Percentiles rank a stretch among this genome's conserved stretches.
Conservation (phyloP, 164 flowering plant genomes). For the Vitis rotundifolia region DNA sequence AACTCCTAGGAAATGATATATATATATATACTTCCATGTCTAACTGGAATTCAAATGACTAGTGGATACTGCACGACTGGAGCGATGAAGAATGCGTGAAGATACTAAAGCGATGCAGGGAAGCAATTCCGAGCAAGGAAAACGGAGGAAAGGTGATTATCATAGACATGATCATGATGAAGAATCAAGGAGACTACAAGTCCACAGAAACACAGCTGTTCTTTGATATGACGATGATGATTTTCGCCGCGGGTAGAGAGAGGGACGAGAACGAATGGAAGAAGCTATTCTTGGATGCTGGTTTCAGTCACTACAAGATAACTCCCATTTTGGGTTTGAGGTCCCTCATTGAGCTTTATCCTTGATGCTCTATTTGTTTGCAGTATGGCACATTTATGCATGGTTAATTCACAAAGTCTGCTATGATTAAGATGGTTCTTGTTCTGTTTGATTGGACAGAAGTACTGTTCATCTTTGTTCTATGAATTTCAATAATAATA, state of each 20-base stretch:
- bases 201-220: not conserved
- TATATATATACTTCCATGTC: too few relatives aligned
- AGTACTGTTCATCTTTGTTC: too few relatives aligned
- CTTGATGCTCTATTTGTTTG: too few relatives aligned
- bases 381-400: too few relatives aligned
- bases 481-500: too few relatives aligned
- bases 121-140: slow-evolving; percentile 15
- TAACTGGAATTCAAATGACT: too few relatives aligned
- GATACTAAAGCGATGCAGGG: slow-evolving; percentile 18
- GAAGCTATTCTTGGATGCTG: slow-evolving; percentile 19
- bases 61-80: slow-evolving; percentile 31
- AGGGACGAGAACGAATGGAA: slow-evolving; percentile 15
- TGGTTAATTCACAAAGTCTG: too few relatives aligned
- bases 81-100: slow-evolving; percentile 24
- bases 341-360: too few relatives aligned
- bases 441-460: too few relatives aligned
- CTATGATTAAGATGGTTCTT: too few relatives aligned
- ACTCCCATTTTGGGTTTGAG: not conserved
- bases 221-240: slow-evolving; percentile 18
- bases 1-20: too few relatives aligned
- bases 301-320: slow-evolving; percentile 17
- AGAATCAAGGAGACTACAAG: not conserved
- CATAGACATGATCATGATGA: slow-evolving; percentile 2
- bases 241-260: not conserved
- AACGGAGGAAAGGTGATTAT: slow-evolving; percentile 19